Conservation (phyloP, 331 rosid species). For the Acacia pycnantha region DNA sequence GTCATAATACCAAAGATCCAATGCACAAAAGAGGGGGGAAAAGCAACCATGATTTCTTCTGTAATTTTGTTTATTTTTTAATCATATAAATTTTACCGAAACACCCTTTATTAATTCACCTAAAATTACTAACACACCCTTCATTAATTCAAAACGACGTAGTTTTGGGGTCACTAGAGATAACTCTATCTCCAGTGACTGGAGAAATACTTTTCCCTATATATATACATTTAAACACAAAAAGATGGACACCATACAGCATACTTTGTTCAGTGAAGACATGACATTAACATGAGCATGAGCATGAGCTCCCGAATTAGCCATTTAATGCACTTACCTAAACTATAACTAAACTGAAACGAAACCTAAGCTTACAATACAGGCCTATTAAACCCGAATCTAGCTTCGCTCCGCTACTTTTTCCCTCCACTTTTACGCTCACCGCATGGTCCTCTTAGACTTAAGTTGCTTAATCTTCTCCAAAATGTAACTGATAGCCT, state of each 20-base stretch:
- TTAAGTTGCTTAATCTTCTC: conserved; percentile 47
- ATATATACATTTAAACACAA: not conserved
- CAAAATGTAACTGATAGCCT: conserved; percentile 56
- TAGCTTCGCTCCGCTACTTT: not conserved
- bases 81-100: too few relatives aligned
- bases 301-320: not conserved
- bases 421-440: conserved; percentile 53
- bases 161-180: too few relatives aligned
- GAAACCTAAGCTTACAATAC: conserved; percentile 30
- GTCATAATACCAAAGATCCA: too few relatives aligned
- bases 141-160: too few relatives aligned
- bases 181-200: too few relatives aligned
- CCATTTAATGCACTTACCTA: not conserved
- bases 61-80: too few relatives aligned
- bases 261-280: conserved; percentile 4
- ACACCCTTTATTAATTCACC: too few relatives aligned
- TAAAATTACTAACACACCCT: too few relatives aligned
- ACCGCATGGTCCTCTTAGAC: conserved; percentile 52
- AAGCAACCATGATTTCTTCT: too few relatives aligned
- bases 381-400: not conserved
- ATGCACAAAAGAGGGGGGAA: too few relatives aligned
- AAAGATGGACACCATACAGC: not conserved
- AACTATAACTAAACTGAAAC: not conserved
- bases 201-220: too few relatives aligned
- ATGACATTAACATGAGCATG: not conserved